Base-by-base conservation (phyloP, 257 asterid genomes). In the Nicotiana undulata region DNA sequence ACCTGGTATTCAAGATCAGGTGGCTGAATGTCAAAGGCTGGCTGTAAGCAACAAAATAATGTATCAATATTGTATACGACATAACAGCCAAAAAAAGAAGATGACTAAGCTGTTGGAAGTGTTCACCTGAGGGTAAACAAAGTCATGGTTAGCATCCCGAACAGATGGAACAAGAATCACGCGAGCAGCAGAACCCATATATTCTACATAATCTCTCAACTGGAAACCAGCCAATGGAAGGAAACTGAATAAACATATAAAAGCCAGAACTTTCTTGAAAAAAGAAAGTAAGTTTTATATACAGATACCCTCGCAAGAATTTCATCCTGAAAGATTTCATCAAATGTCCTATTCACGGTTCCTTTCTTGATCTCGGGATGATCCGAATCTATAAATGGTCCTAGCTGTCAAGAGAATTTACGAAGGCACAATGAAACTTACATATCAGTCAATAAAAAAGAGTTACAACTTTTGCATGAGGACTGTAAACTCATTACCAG, bases 151-250 rank as follows among this genome's bases (percentile, higher is more conserved):
- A 55, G 98, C 97, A 94, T 96, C 99, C 84, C 97, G 90, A 83
- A 86, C 80, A 32, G 99, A 94, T 83, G 98, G 99, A 86, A 92
- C 87, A 81, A 96, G 92, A 84, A 96, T 85, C 89, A 94, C 97
- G 6, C 81, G 89, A 56, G 85, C 97, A n/a, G 92, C 15, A 80
- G 98, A 87, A 53, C 99, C 98, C 97, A 96, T 92, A 76, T 86
- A 96, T 81, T 96, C 99, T 20, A 90, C 92, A 83, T 96, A 96
- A 86, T 96, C 99, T 94, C 90, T 95, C 80, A 94, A 94, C 98
- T 96, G 80, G 59, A 87, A 89, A 84, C 31, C 31, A 81, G 37
- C 55, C 68, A 76, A 76, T 49, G 74, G 63, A 70, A 79, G 51
- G 44, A 26, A 61, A 81, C 26, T 24, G 67, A 24, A 24, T 75